Evolutionary conservation across 108 stramenopile genomes (phyloP).

Genomic region (Pseudonitzschia pungens): DNA sequence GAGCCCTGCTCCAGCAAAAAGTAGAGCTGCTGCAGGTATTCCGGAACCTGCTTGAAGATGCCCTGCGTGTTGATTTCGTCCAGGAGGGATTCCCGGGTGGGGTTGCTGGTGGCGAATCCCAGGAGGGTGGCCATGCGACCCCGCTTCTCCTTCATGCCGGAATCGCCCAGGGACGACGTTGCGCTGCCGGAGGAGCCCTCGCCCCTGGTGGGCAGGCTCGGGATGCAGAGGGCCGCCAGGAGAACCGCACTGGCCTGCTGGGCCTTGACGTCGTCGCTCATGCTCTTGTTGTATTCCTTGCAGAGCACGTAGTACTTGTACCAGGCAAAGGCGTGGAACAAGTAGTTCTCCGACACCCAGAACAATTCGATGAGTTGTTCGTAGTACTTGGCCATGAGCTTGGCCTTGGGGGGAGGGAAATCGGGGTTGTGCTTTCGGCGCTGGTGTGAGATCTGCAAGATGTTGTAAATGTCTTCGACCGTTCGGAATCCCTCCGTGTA

Average conservation of each 20-base stretch:
- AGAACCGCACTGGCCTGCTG: slow-evolving; percentile 85
- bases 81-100: slow-evolving; percentile 87
- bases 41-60: slow-evolving; percentile 75
- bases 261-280: slow-evolving; percentile 77
- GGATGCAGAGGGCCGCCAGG: slow-evolving; percentile 90
- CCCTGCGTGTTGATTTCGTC: slow-evolving; percentile 68
- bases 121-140: slow-evolving; percentile 93
- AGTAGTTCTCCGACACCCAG: slow-evolving; percentile 95
- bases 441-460: slow-evolving; percentile 86
- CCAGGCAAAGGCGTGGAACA: slow-evolving; percentile 99
- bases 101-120: slow-evolving; percentile 88
- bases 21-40: slow-evolving; percentile 76
- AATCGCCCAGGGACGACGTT: slow-evolving; percentile 68
- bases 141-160: slow-evolving; percentile 89
- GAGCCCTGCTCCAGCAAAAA: slow-evolving; percentile 74
- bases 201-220: slow-evolving; percentile 45
- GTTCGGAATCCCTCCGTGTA: slow-evolving; percentile 99
- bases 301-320: slow-evolving; percentile 90
- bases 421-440: slow-evolving; percentile 67
- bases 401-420: slow-evolving; percentile 86
- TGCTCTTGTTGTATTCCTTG: slow-evolving; percentile 89
- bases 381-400: slow-evolving; percentile 97
- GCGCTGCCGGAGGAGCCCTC: slow-evolving; percentile 38
- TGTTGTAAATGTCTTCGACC: slow-evolving; percentile 97
- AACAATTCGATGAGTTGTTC: slow-evolving; percentile 96